phyloP scores from a whole-genome alignment of 202 grass and related monocot genomes.

The Zizania palustris region DNA sequence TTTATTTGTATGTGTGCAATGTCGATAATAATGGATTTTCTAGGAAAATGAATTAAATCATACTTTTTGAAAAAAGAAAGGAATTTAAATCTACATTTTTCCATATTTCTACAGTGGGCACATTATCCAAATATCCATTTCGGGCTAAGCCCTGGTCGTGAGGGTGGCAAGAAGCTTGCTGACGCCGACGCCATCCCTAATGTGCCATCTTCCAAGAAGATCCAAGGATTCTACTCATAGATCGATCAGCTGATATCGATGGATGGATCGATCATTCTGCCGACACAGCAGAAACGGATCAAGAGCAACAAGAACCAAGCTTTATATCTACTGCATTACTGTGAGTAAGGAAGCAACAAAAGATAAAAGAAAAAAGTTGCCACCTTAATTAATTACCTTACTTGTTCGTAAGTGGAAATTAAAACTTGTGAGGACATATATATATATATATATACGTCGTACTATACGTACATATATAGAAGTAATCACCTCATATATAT shows the following conservation, averaged over 20 bases:
- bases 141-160: slow-evolving; percentile 42
- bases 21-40: background rate
- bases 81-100: background rate
- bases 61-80: background rate
- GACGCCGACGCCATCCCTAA: slow-evolving; percentile 45
- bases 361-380: background rate
- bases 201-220: slow-evolving; percentile 46
- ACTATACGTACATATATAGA: slow-evolving; percentile 8
- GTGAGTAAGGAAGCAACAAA: slow-evolving; percentile 42
- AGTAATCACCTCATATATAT: slow-evolving; percentile 10
- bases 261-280: background rate
- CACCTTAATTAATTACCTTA: background rate
- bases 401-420: slow-evolving; percentile 22
- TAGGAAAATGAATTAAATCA: background rate
- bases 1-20: background rate
- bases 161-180: slow-evolving; percentile 60
- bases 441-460: background rate
- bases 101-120: slow-evolving; percentile 63
- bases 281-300: background rate
- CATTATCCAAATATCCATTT: slow-evolving; percentile 93
- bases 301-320: slow-evolving; percentile 6
- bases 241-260: background rate
- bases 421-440: slow-evolving; percentile 21
- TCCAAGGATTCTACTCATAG: slow-evolving; percentile 71
- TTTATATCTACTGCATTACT: slow-evolving; percentile 27